Percentiles rank a stretch among this genome's conserved stretches.
Evolutionary conservation across 2,329 filamentous ascomycete species (phyloP).

Genomic region (Arthrobotrys conoides): DNA sequence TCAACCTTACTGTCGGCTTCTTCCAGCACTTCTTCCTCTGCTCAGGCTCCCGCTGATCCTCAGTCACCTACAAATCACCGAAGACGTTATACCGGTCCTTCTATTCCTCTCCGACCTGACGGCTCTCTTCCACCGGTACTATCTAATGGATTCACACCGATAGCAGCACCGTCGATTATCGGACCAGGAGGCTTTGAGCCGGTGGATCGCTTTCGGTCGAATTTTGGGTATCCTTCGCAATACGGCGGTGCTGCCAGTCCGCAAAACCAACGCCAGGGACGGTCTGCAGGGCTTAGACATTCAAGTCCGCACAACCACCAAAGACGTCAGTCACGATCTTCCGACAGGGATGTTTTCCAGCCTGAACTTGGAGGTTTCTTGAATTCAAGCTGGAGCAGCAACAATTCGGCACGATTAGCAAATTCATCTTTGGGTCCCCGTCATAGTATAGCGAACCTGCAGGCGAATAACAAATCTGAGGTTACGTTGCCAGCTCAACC

Average conservation of each 20-base stretch:
- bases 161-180: conserved; percentile 57
- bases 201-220: conserved; percentile 45
- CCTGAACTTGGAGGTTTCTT: conserved; percentile 36
- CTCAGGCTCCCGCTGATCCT: conserved; percentile 28
- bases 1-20: conserved; percentile 40
- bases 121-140: conserved; percentile 44
- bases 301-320: conserved; percentile 59
- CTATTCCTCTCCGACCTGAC: conserved; percentile 54
- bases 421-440: conserved; percentile 51
- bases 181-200: conserved; percentile 49
- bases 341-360: conserved; percentile 55
- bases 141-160: conserved; percentile 50
- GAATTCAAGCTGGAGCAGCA: conserved; percentile 51
- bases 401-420: conserved; percentile 34
- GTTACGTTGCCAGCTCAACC: conserved; percentile 37
- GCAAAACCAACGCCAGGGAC: conserved; percentile 51
- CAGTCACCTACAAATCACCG: conserved; percentile 57
- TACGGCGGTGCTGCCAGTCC: conserved; percentile 17
- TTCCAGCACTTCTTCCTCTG: conserved; percentile 34
- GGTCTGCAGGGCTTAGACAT: conserved; percentile 52
- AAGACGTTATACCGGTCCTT: conserved; percentile 53
- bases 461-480: conserved; percentile 46
- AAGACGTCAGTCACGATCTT: conserved; percentile 55
- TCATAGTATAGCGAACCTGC: conserved; percentile 56
- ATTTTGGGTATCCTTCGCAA: conserved; percentile 41